A percentile compares a stretch with the other conserved stretches of the same genome.
Conservation (phyloP, 179 eudicot genomes). For the Carnegiea gigantea region DNA sequence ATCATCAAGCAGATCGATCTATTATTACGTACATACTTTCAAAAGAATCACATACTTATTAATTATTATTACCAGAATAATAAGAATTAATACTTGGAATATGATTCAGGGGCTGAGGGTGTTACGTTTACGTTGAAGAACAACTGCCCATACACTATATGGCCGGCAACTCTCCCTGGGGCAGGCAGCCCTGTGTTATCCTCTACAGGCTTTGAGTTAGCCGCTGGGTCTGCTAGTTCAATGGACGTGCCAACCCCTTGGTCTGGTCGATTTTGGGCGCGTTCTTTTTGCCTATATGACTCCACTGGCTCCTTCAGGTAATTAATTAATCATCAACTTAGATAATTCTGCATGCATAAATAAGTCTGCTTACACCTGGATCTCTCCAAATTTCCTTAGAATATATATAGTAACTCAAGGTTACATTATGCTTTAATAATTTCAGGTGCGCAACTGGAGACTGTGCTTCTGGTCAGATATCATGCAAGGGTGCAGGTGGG, state of each 20-base stretch:
- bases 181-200: conserved; percentile 29
- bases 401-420: no score
- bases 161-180: conserved; percentile 49
- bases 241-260: conserved; percentile 29
- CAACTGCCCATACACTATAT: conserved; percentile 43
- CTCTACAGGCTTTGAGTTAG: conserved; percentile 40
- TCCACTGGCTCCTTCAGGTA: conserved; percentile 20
- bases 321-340: not conserved
- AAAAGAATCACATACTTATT: no score
- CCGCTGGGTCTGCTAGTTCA: not conserved
- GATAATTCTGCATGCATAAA: no score
- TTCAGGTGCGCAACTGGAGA: conserved; percentile 45
- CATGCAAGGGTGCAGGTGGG: conserved; percentile 48
- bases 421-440: no score
- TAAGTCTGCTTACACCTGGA: no score
- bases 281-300: conserved; percentile 37
- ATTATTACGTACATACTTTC: not conserved
- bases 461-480: conserved; percentile 36
- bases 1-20: no score
- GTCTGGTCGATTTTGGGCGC: conserved; percentile 62
- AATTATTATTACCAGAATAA: not conserved
- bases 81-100: not conserved
- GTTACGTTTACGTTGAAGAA: conserved; percentile 28
- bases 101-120: conserved; percentile 1
- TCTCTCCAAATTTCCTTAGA: no score